phyloP scores from a whole-genome alignment of 805 yeast genomes.

The Zygoascus tannicola region DNA sequence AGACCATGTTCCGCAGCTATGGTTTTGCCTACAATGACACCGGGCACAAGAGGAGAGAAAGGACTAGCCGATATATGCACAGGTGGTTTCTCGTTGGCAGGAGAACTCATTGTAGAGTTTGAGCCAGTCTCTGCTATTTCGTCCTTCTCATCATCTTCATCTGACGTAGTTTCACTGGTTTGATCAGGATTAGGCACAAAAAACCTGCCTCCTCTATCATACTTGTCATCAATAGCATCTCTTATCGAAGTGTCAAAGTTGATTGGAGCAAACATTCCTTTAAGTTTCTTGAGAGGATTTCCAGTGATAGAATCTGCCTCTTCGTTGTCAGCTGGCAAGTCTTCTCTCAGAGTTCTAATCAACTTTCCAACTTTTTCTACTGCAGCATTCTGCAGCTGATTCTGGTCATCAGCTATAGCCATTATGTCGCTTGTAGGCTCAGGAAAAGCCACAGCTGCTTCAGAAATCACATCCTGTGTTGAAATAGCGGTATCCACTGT shows the following conservation, averaged over 20 bases:
- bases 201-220: constrained; percentile 84
- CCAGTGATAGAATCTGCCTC: background rate
- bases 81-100: background rate
- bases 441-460: background rate
- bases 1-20: background rate
- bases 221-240: constrained; percentile 72
- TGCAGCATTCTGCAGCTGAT: background rate
- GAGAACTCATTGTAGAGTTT: background rate
- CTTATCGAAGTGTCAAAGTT: constrained; percentile 73
- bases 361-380: background rate
- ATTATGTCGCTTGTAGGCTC: background rate
- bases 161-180: constrained; percentile 13
- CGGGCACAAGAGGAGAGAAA: background rate
- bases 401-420: background rate
- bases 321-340: background rate
- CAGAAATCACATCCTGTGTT: background rate
- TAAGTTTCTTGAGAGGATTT: constrained; percentile 17
- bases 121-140: background rate
- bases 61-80: background rate
- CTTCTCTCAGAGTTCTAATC: background rate
- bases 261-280: constrained; percentile 75
- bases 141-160: constrained; percentile 15
- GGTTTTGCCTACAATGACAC: background rate
- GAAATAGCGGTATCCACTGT: background rate
- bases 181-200: constrained; percentile 38